A percentile compares a stretch with the other conserved stretches of the same genome.
These are phyloP conservation scores for Coccomyxa sp. DNA, from an alignment of 139 green algal genomes.

Conservation along the genomic window DNA sequence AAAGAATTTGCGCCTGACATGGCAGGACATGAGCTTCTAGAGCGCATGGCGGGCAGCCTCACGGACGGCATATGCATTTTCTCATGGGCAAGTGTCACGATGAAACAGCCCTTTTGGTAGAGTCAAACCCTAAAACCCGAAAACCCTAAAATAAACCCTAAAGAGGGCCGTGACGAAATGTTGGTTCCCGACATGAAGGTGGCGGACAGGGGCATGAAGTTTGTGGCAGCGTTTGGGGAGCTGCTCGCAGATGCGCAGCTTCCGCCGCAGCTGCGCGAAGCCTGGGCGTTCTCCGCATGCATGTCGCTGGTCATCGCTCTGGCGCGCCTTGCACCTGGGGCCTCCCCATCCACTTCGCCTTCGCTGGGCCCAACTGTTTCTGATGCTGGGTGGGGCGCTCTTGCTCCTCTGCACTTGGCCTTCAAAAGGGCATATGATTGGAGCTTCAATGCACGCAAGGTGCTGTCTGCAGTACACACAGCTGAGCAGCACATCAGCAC, in stretches of 20 bases:
- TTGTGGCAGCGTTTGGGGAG: conserved; percentile 45
- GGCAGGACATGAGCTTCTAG: too few species aligned
- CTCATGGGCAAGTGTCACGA: too few species aligned
- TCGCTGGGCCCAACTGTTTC: neutral
- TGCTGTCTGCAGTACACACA: too few species aligned
- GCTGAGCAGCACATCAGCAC: too few species aligned
- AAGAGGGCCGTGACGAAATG: neutral
- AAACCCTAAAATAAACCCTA: too few species aligned
- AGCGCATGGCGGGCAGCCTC: too few species aligned
- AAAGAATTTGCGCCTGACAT: too few species aligned
- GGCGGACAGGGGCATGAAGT: conserved; percentile 61
- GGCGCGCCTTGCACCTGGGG: neutral
- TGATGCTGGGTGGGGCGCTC: neutral
- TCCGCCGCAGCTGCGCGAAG: conserved; percentile 51
- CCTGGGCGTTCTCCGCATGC: conserved; percentile 62
- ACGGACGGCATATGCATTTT: too few species aligned
- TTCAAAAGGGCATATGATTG: too few species aligned
- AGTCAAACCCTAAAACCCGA: too few species aligned
- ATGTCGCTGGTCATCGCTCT: conserved; percentile 37
- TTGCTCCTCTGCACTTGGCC: neutral
- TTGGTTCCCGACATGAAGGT: conserved; percentile 35
- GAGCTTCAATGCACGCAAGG: too few species aligned
- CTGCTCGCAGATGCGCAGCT: conserved; percentile 35
- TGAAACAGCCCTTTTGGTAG: too few species aligned
- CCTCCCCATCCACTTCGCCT: neutral